A percentile compares a stretch with the other conserved stretches of the same genome.
Evolutionary conservation across 179 eudicot species (phyloP).

Genomic region (Silene vulgaris): DNA sequence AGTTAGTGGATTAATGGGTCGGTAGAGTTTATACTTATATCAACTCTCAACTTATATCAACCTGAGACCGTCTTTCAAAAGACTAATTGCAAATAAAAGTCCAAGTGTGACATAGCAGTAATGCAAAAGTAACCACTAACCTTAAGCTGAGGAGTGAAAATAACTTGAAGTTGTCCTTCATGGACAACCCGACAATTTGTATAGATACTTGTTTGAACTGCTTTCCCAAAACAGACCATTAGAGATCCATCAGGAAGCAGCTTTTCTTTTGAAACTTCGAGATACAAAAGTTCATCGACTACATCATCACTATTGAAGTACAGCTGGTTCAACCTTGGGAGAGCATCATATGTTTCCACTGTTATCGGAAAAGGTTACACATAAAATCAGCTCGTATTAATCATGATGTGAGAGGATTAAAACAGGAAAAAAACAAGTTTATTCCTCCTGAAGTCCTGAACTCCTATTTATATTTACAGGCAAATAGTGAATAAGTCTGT

Average conservation of each 20-base stretch:
- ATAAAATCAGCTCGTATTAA: conserved; percentile 6
- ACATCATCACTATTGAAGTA: conserved; percentile 61
- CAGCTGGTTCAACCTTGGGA: conserved; percentile 57
- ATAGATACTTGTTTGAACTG: conserved; percentile 65
- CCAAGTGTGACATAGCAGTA: neutral
- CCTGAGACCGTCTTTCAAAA: neutral
- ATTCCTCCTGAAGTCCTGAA: neutral
- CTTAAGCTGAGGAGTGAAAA: conserved; percentile 63
- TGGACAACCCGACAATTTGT: conserved; percentile 67
- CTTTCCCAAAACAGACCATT: conserved; percentile 56
- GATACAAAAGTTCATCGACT: conserved; percentile 55
- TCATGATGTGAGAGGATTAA: too few species aligned
- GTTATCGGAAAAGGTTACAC: conserved; percentile 21
- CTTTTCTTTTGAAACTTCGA: conserved; percentile 54
- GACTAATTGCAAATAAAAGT: neutral
- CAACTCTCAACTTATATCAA: too few species aligned
- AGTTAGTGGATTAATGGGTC: too few species aligned
- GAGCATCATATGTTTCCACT: conserved; percentile 76
- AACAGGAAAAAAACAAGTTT: too few species aligned
- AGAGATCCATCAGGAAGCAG: conserved; percentile 48
- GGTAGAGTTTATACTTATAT: too few species aligned
- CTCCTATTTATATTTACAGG: neutral
- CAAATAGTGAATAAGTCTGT: neutral
- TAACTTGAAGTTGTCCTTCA: conserved; percentile 68
- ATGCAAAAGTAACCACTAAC: conserved; percentile 29